A percentile compares a stretch with the other conserved stretches of the same genome.
These are phyloP conservation scores for Hyaloscypha bicolor DNA, from an alignment of 495 filamentous ascomycete species.

Conservation along the genomic window DNA sequence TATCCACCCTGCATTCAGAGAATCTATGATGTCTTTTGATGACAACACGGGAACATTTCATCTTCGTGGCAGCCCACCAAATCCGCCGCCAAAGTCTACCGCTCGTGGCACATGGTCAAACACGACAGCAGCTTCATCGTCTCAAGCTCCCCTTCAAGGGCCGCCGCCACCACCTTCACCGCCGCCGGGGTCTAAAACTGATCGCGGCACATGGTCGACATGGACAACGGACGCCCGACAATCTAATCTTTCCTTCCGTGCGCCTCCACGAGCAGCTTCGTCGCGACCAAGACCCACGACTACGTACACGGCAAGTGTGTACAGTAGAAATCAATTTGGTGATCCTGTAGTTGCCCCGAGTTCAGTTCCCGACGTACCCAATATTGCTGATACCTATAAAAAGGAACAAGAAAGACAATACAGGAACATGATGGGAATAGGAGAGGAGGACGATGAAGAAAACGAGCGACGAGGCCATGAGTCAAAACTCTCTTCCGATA, in stretches of 20 bases:
- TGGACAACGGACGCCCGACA: background rate
- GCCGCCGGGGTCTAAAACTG: background rate
- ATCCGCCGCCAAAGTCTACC: too few relatives aligned
- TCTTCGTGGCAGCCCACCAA: background rate
- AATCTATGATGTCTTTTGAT: constrained; percentile 2
- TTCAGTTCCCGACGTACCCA: background rate
- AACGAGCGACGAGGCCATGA: background rate
- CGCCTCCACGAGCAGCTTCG: background rate
- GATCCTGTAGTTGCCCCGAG: background rate
- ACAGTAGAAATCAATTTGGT: constrained; percentile 10
- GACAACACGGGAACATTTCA: background rate
- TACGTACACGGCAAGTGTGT: constrained; percentile 15
- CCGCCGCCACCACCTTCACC: background rate
- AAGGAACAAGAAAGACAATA: constrained; percentile 9
- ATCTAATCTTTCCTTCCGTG: background rate
- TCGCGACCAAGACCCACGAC: background rate
- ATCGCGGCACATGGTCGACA: background rate
- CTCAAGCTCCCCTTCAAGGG: too few relatives aligned
- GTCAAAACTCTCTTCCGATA: background rate
- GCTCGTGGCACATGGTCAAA: too few relatives aligned
- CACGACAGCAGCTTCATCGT: too few relatives aligned
- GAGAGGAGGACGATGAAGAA: background rate
- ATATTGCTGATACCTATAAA: background rate
- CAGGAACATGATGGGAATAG: background rate
- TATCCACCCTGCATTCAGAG: constrained; percentile 19